Base-by-base conservation (phyloP, 176 grass and related monocot genomes). In the Eragrostis curvula region DNA sequence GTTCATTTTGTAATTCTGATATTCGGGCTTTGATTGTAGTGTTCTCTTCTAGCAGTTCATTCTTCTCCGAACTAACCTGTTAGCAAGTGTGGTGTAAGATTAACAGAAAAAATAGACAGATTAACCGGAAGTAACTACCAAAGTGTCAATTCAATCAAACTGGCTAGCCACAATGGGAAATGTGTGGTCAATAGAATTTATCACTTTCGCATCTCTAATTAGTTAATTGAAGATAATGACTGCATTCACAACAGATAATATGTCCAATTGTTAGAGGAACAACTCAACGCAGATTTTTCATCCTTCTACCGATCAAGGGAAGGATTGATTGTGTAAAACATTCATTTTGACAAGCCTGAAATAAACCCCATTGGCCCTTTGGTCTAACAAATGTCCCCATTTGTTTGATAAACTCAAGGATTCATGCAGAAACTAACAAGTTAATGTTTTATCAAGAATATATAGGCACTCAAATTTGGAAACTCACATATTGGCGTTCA, bases 31-130 rank as follows among this genome's bases (percentile, higher is more conserved):
- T 58, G 47, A 95, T 75, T 7, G 87, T 71, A 41, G 46, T 63
- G 28, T 92, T 95, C 87, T 95, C 93, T 7, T 90, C 93, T 81
- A 89, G 88, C 74, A 95, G 64, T 59, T 95, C 89, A n/a, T 81
- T 85, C 71, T 82, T 92, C 72, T 95, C 87, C 49, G 87, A 78
- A 68, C 73, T 68, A 25, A 92, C 85, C 89, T 95, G 74, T 73
- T 79, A 72, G 32, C 56, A 53, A 72, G 36, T 25, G 29, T 17
- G 5, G 18, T 25, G 74, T 40, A 63, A 36, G 55, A 25, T 51
- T 68, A 86, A 68, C 23, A 73, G 42, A 49, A 43, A 23, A 21
- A 67, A 48, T 73, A 25, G 8, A 44, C 15, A 64, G 40, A 83
- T 2, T 68, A 60, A 66, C 16, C 42, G 66, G 18, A 73, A 86